Evolutionary conservation across 1,284 basidiomycete species (phyloP), one percentile per base, ranked within the genome.

Genomic region (Kalmanozyma brasiliensis): DNA sequence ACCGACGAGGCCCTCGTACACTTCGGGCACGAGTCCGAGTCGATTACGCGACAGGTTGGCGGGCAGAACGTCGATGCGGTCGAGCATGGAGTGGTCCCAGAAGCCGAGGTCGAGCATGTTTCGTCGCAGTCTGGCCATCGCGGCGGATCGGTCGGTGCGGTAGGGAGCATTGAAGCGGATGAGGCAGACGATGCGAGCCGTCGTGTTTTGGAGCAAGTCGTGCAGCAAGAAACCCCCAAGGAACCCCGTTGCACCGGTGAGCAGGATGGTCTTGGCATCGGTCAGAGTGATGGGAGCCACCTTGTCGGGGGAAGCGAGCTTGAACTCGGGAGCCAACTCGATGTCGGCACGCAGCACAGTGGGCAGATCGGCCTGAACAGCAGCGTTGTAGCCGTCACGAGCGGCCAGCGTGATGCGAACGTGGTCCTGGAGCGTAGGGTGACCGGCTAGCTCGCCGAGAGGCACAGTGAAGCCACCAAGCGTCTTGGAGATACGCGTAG

Each of bases 161-260:
- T 64, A 64, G 3, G 79, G 77, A 36, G 73, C 59, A 24, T 73
- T 64, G 70, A 81, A 82, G 41, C 82, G 78, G 35, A 83, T 78
- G 19, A 82, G 53, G 56, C 82, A 82, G 30, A 80, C 71, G 61
- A 83, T 76, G 23, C 63, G 74, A 10, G 82, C 82, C 16, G 74
- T 52, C n/a, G 76, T 77, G 48, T 71, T 48, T 46, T 78, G 62
- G 24, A 80, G 63, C 38, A 83, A 53, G 23, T 74, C 67, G 44
- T 78, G 74, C 17, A 83, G 69, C 53, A 82, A 49, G 53, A 79
- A 80, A 6, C 75, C 79, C 20, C 82, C 82, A 35, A 83, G 70
- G 73, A 73, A 83, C 19, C 82, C 82, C 10, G 81, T 82, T 19
- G 81, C 78, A 29, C 82, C 82, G 10, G 82, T 83, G 32, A 83